Conservation (phyloP, 129 eudicot genomes). For the Heracleum sosnowskyi region DNA sequence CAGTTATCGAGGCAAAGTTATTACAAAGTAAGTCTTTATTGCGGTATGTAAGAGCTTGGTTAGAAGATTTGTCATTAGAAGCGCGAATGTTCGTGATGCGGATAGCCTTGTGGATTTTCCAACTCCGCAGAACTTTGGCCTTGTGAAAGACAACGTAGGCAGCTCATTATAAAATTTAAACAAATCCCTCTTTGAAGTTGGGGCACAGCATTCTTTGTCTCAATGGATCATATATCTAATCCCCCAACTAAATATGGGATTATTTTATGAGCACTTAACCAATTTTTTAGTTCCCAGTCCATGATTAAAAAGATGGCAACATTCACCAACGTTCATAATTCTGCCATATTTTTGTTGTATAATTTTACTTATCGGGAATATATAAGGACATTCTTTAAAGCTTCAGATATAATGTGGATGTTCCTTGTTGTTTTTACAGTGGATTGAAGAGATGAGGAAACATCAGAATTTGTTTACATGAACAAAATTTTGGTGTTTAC, state of each 20-base stretch:
- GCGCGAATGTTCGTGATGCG: constrained; percentile 65
- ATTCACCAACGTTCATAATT: background rate
- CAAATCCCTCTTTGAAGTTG: background rate
- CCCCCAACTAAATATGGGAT: background rate
- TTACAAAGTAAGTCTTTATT: constrained; percentile 43
- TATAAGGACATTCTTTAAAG: background rate
- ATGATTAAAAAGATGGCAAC: background rate
- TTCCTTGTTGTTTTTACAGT: background rate
- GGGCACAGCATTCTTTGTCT: constrained; percentile 18
- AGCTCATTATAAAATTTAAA: background rate
- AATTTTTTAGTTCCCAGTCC: background rate
- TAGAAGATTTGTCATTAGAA: constrained; percentile 49
- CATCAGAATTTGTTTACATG: background rate
- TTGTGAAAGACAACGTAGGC: constrained; percentile 8
- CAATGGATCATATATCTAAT: background rate
- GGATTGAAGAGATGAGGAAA: background rate
- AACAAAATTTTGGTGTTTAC: background rate
- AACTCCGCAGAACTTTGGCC: constrained; percentile 38
- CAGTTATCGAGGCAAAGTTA: constrained; percentile 51
- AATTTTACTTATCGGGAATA: background rate
- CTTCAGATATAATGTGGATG: background rate
- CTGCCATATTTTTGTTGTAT: background rate
- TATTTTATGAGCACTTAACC: background rate
- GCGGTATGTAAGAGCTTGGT: constrained; percentile 39
- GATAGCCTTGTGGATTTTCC: constrained; percentile 60